phyloP scores from a whole-genome alignment of 352 stramenopile genomes.

The Globisporangium parvum region DNA sequence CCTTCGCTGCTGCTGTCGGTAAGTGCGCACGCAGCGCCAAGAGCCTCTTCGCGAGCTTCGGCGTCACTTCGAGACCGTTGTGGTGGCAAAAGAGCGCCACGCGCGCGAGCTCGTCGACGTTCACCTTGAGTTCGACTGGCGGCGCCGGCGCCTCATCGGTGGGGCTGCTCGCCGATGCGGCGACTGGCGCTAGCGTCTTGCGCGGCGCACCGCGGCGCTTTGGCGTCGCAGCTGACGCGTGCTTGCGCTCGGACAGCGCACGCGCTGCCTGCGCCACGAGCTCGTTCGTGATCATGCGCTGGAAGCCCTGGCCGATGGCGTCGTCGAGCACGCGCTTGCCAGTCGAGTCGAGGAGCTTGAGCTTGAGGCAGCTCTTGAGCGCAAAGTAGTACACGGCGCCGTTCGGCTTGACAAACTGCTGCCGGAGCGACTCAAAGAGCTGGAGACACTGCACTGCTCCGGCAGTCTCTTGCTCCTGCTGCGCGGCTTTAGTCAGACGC shows the following conservation, averaged over 20 bases:
- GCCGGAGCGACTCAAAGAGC: conserved; percentile 69
- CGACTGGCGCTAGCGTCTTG: neutral
- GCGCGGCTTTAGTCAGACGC: conserved; percentile 11
- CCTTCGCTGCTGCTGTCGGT: conserved; percentile 29
- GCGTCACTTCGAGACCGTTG: conserved; percentile 36
- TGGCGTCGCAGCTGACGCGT: conserved; percentile 2
- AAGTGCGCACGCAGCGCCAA: conserved; percentile 35
- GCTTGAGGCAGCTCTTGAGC: conserved; percentile 48
- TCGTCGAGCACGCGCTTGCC: conserved; percentile 49
- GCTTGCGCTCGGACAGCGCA: conserved; percentile 18
- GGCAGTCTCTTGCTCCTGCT: conserved; percentile 14
- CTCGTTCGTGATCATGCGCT: conserved; percentile 16
- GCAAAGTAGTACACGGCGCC: conserved; percentile 68
- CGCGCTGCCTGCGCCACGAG: conserved; percentile 22
- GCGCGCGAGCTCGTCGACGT: conserved; percentile 36
- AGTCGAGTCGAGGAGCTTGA: conserved; percentile 41
- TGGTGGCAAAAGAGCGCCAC: conserved; percentile 57
- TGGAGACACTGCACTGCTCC: conserved; percentile 48
- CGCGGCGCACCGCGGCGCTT: conserved; percentile 20
- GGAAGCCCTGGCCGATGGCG: conserved; percentile 46
- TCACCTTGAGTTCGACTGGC: conserved; percentile 17
- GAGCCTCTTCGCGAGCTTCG: conserved; percentile 30
- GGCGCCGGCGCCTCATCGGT: neutral
- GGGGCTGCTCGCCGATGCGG: neutral
- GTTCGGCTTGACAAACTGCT: conserved; percentile 72